phyloP scores from a whole-genome alignment of 1,139 yeast species.

The Suhomyces taliae region DNA sequence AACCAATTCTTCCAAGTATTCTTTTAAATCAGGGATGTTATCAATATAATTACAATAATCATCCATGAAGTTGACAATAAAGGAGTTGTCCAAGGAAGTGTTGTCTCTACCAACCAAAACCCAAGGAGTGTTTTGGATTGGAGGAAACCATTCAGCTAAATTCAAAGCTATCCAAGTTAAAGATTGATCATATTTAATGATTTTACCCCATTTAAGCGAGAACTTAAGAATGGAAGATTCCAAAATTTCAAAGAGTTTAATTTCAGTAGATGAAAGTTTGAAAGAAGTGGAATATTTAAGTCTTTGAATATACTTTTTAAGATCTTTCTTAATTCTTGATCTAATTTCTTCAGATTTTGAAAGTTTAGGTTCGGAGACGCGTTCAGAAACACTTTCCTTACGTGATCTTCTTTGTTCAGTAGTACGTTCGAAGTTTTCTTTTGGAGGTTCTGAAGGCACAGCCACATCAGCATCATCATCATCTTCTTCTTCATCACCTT shows the following conservation, averaged over 20 bases:
- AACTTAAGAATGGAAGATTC: constrained; percentile 65
- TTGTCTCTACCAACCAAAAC: constrained; percentile 46
- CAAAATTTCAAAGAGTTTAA: constrained; percentile 54
- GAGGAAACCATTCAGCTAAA: constrained; percentile 88
- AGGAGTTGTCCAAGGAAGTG: constrained; percentile 21
- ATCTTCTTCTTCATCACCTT: constrained; percentile 14
- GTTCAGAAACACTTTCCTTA: constrained; percentile 4
- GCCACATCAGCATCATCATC: constrained; percentile 7
- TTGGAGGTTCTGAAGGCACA: background rate
- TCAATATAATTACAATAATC: constrained; percentile 51
- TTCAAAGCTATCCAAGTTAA: constrained; percentile 87
- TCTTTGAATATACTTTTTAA: constrained; percentile 53
- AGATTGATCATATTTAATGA: constrained; percentile 77
- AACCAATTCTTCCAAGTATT: constrained; percentile 26
- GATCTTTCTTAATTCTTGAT: constrained; percentile 47
- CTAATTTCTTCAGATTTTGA: constrained; percentile 23
- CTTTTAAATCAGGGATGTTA: constrained; percentile 29
- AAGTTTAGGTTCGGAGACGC: constrained; percentile 1
- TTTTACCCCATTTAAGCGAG: constrained; percentile 73
- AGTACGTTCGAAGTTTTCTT: background rate
- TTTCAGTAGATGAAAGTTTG: constrained; percentile 41
- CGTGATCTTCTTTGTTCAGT: constrained; percentile 6
- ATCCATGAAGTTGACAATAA: constrained; percentile 42
- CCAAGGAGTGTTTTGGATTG: constrained; percentile 46
- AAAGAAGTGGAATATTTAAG: constrained; percentile 21